Base-by-base conservation (phyloP, 306 rosid genomes). In the Aeschynomene evenia region DNA sequence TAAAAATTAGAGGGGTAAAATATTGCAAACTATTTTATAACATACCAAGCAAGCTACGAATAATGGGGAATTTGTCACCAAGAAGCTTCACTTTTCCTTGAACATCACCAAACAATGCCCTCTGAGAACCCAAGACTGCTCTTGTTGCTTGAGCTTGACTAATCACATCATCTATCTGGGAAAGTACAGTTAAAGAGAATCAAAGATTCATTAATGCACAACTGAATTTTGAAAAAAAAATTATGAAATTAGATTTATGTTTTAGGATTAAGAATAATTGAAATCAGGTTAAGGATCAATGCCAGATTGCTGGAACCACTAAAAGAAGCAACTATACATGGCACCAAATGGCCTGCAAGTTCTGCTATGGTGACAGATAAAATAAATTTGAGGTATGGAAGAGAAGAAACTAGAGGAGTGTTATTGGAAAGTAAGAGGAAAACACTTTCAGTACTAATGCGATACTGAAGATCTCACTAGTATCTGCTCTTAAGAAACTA, bases 131-230 rank as follows among this genome's bases (percentile, higher is more conserved):
- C 82, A 95, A 79, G 51, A 85, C 95, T 33, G 92, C 76, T 68
- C 92, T 85, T 68, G 99, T 89, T 51, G 95, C 87, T 85, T 95
- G 97, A 82, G 99, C 99, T 83, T 95, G 99, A 87, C 92, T 85
- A 79, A 95, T 95, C 78, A 95, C 99, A 29, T 91, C 99, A 79
- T 95, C 99, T 71, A 95, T 95, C 97, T 91, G 79, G 13, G 39
- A 71, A 63, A 40, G 20, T 54, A 33, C 31, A 37, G 26, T 56
- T 36, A 78, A 37, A 51, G 65, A 56, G 57, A 78, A 54, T 57
- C 19, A 49, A 1, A 34, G 45, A 50, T 50, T 54, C 39, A 45
- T 46, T 24, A 54, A 53, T 45, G 31, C 40, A 53, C n/a, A 48
- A 43, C 42, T 45, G 20, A n/a, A 36, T 19, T 9, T 29, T 21